Evolutionary conservation across 2,329 filamentous ascomycete genomes (phyloP).

Genomic region (Zasmidium citrigriseum): DNA sequence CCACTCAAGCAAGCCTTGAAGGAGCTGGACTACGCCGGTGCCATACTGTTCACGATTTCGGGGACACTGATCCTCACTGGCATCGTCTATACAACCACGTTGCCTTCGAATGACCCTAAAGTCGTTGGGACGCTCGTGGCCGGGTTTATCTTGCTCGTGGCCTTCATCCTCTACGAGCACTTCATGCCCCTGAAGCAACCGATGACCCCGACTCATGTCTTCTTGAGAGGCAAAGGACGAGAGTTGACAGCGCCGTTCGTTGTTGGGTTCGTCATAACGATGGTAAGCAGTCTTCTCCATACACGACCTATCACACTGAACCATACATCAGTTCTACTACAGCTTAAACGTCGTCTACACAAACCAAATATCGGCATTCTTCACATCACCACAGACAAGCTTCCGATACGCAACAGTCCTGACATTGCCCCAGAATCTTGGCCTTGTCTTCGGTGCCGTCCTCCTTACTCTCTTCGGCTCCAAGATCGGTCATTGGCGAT

Average conservation of each 20-base stretch:
- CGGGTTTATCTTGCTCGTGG: constrained; percentile 33
- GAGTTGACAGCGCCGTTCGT: constrained; percentile 14
- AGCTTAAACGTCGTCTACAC: constrained; percentile 1
- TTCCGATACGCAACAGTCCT: constrained; percentile 26
- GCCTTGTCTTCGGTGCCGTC: constrained; percentile 47
- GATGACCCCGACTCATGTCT: constrained; percentile 13
- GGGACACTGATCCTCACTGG: constrained; percentile 34
- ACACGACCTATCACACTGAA: constrained; percentile 14
- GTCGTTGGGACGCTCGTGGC: constrained; percentile 35
- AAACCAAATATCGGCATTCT: constrained; percentile 43
- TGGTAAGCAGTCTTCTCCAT: no score
- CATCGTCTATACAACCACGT: constrained; percentile 35
- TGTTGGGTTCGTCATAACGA: constrained; percentile 16
- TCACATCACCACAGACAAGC: constrained; percentile 36
- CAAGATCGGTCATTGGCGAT: no score
- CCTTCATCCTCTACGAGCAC: constrained; percentile 35
- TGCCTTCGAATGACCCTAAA: constrained; percentile 27
- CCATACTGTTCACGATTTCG: constrained; percentile 31
- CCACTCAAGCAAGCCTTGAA: constrained; percentile 26
- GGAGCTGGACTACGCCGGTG: constrained; percentile 36
- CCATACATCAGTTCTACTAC: constrained; percentile 15
- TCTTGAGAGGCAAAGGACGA: constrained; percentile 12
- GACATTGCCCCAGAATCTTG: constrained; percentile 48
- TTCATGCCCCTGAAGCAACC: constrained; percentile 12
- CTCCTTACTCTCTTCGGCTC: constrained; percentile 34